A percentile compares a stretch with the other conserved stretches of the same genome.
phyloP scores from a whole-genome alignment of 2,329 filamentous ascomycete genomes.

The Penicillium verrucosum region DNA sequence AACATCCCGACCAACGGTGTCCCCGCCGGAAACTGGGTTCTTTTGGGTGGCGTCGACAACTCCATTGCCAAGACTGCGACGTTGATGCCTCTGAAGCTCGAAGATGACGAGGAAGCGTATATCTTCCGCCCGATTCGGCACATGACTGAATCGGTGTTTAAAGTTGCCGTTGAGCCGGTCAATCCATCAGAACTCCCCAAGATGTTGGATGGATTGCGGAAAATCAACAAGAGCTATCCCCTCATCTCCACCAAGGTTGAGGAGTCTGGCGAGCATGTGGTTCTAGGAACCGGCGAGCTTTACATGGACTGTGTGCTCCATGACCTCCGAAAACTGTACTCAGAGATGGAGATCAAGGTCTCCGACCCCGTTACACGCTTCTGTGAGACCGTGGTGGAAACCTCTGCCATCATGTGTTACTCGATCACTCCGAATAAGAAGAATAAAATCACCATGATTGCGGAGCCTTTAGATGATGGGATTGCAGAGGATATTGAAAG shows the following conservation, averaged over 20 bases:
- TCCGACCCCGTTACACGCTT: constrained; percentile 97
- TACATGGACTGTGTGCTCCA: constrained; percentile 99
- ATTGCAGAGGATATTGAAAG: constrained; percentile 93
- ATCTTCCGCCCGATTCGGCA: constrained; percentile 92
- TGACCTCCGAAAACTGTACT: constrained; percentile 87
- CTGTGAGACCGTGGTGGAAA: constrained; percentile 96
- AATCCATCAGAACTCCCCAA: constrained; percentile 97
- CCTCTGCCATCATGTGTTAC: constrained; percentile 96
- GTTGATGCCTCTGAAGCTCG: constrained; percentile 73
- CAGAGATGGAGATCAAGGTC: constrained; percentile 98
- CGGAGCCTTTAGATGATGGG: constrained; percentile 90
- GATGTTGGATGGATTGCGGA: constrained; percentile 94
- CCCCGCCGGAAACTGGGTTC: constrained; percentile 87
- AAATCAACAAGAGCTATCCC: constrained; percentile 97
- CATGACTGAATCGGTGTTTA: constrained; percentile 96
- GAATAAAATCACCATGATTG: constrained; percentile 98
- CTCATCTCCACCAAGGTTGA: constrained; percentile 96
- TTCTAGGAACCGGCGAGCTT: constrained; percentile 93
- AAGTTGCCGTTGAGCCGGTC: constrained; percentile 95
- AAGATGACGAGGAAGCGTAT: constrained; percentile 86
- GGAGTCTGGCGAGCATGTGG: constrained; percentile 92
- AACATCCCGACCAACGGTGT: constrained; percentile 88
- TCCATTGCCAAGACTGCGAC: constrained; percentile 98
- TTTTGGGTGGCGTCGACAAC: constrained; percentile 92
- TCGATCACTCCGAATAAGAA: constrained; percentile 98